Conservation (phyloP, 2,329 filamentous ascomycete genomes). For the Penicillium thymicola region DNA sequence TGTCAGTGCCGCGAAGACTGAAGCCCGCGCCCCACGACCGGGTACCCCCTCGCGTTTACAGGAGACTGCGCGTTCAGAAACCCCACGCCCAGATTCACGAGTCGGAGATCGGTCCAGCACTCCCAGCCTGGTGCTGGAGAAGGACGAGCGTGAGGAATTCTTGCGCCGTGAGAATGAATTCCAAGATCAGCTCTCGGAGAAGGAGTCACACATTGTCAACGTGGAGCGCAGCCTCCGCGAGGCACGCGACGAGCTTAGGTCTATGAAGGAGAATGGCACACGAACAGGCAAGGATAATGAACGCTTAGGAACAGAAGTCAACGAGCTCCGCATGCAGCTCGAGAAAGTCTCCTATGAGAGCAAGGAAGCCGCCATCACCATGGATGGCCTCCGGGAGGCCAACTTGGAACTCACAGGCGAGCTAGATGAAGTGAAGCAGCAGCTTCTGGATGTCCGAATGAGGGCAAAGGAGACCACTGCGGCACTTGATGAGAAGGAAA, state of each 20-base stretch:
- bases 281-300: slow-evolving; percentile 89
- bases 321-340: slow-evolving; percentile 93
- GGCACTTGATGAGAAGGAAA: slow-evolving; percentile 92
- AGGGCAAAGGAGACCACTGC: slow-evolving; percentile 89
- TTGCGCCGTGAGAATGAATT: slow-evolving; percentile 92
- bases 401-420: slow-evolving; percentile 89
- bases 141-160: slow-evolving; percentile 96
- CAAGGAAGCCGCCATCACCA: slow-evolving; percentile 95
- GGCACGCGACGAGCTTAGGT: slow-evolving; percentile 78
- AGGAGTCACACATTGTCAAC: slow-evolving; percentile 74
- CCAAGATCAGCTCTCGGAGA: slow-evolving; percentile 93
- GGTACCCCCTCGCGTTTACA: slow-evolving; percentile 42
- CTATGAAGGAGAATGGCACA: slow-evolving; percentile 80
- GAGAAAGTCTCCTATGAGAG: slow-evolving; percentile 94
- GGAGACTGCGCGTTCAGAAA: slow-evolving; percentile 55
- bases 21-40: slow-evolving; percentile 46
- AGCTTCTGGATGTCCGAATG: slow-evolving; percentile 94
- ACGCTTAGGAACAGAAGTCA: slow-evolving; percentile 76
- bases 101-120: slow-evolving; percentile 81
- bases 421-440: slow-evolving; percentile 92
- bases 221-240: slow-evolving; percentile 78
- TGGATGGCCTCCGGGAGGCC: slow-evolving; percentile 95
- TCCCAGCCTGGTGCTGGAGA: slow-evolving; percentile 82
- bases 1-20: slow-evolving; percentile 47
- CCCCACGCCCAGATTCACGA: slow-evolving; percentile 60